Base-by-base conservation (phyloP, 208 protist genomes). In the Porcisia hertigi region DNA sequence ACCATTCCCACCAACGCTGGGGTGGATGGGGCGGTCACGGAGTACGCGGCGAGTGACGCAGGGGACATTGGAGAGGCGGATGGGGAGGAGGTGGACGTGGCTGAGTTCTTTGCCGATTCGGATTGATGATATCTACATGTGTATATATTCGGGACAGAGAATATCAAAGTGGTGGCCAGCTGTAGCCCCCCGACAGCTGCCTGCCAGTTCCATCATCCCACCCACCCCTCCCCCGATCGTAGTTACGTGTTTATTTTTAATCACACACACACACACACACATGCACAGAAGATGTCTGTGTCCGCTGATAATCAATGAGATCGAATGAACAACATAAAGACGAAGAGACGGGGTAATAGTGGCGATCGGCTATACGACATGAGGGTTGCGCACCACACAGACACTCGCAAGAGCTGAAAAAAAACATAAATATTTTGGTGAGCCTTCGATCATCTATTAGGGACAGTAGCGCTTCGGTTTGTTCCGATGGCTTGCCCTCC, bases 31-130 rank as follows among this genome's bases (percentile, higher is more conserved):
- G 66, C 47, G 75, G 43, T 57, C 65, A 30, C 47, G 25, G 47
- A 14, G 71, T 69, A 67, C 63, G 39, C 34, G 34, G 2, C 63
- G 0, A 30, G 20, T 39, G 20, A 52, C 47, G 64, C 18, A 7
- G 59, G 71, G 18, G 45, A 20, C n/a, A 63, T 71, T 14, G 60
- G 71, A 18, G 84, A 62, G 47, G 63, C 57, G 4, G 78, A 78
- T 6, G 69, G 69, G 34, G 83, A 71, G 34, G 71, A 81, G 67
- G 88, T 87, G 25, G 88, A 84, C 20, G 60, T 92, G 2, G 78
- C 83, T 12, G 88, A 74, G 9, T 91, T 92, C 73, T 92, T 91
- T 69, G 83, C 81, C 41, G 87, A 89, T 45, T 86, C 81, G 25
- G 88, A 91, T 75, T 86, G 78, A 70, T 76, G 18, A 60, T 52